phyloP scores from a whole-genome alignment of 2,329 filamentous ascomycete genomes.

The Penicillium corylophilum region DNA sequence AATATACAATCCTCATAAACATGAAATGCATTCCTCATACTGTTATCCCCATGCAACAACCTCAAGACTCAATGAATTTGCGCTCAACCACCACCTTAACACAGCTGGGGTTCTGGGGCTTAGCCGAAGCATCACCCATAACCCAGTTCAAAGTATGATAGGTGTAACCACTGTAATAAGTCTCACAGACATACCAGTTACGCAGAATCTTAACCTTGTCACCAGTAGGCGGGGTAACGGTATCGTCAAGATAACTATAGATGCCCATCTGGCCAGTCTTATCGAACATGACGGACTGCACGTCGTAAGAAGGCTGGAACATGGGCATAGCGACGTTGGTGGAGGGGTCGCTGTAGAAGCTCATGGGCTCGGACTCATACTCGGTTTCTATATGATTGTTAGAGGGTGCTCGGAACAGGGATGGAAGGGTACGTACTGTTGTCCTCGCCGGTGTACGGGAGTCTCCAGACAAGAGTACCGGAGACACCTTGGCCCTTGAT shows the following conservation, averaged over 20 bases:
- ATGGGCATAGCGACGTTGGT: slow-evolving; percentile 47
- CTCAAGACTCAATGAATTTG: slow-evolving; percentile 14
- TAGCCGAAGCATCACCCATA: slow-evolving; percentile 31
- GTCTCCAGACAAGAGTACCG: slow-evolving; percentile 12
- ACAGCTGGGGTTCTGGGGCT: slow-evolving; percentile 50
- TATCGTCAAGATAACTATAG: slow-evolving; percentile 42
- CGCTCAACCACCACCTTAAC: slow-evolving; percentile 44
- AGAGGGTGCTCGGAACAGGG: background rate
- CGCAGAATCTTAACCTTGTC: slow-evolving; percentile 30
- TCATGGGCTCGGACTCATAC: slow-evolving; percentile 35
- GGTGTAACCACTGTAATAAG: slow-evolving; percentile 40
- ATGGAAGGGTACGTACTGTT: background rate
- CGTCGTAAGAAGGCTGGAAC: slow-evolving; percentile 33
- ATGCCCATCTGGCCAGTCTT: slow-evolving; percentile 39
- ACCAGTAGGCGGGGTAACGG: slow-evolving; percentile 31
- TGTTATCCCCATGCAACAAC: no score
- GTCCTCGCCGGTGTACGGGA: slow-evolving; percentile 1
- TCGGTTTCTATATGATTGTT: slow-evolving; percentile 15
- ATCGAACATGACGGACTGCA: slow-evolving; percentile 43
- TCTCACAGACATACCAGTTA: slow-evolving; percentile 49
- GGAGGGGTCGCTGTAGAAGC: slow-evolving; percentile 36
- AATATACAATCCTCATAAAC: no score
- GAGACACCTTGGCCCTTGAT: slow-evolving; percentile 5
- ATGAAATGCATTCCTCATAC: no score
- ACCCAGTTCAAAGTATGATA: slow-evolving; percentile 48